Evolutionary conservation across 768 basidiomycete species (phyloP), one percentile per base, ranked within the genome.

Genomic region (Phanerochaete sordida): DNA sequence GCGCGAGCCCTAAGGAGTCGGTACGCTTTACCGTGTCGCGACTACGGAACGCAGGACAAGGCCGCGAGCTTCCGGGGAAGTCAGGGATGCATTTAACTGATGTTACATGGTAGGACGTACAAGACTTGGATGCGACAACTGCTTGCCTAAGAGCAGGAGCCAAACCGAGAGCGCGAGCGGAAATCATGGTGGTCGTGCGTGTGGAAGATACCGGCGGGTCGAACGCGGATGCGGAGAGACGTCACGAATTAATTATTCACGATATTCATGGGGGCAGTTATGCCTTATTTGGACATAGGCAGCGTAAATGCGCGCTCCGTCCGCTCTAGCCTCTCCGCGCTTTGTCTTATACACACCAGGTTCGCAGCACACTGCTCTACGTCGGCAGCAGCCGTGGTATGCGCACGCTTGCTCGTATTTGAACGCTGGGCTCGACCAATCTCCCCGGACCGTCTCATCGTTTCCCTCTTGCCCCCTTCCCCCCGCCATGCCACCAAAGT

Each of bases 401-500:
- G 50, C 50, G 23, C 31, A 51, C 31, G 28, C 50, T 31, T 31
- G 11, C 30, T n/a, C 23, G 19, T 51, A 33, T 15, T 21, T 27
- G 48, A 49, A 6, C 12, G 24, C n/a, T 49, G 48, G 13, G 2
- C 48, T 28, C 26, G 2, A 26, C 48, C 12, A 27, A 16, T 43
- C 11, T 49, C 24, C 24, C 27, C 2, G 4, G 12, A 11, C 46
- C n/a, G 48, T 13, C 48, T 13, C 24, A n/a, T 11, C 23, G 3
- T 19, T n/a, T 26, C 27, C 48, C 48, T 27, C 13, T 26, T 30
- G 11, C 21, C 47, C 26, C 21, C 16, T 27, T 33, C 30, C 58
- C 43, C 23, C 15, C 30, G 26, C 43, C 45, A 88, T 88, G 87
- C 85, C 87, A 19, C 81, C 85, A 33, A 88, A 88, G 67, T 88